A percentile compares a stretch with the other conserved stretches of the same genome.
Conservation (phyloP, 306 rosid genomes). For the Fragaria iinumae region DNA sequence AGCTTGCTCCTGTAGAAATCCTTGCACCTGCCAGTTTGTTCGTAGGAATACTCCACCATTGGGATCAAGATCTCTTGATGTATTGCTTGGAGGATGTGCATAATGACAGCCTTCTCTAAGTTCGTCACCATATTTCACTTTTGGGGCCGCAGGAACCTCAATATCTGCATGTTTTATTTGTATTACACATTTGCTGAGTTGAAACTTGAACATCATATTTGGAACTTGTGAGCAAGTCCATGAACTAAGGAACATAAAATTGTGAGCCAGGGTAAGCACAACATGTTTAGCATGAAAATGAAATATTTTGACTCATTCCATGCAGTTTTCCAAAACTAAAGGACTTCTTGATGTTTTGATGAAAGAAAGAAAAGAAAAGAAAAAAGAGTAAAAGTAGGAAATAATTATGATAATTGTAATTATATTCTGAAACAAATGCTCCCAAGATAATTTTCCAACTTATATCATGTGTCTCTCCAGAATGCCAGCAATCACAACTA, state of each 20-base stretch:
- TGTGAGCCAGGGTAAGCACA: not conserved
- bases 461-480: not conserved
- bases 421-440: not conserved
- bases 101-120: constrained; percentile 52
- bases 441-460: not conserved
- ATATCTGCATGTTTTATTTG: constrained; percentile 46
- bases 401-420: not conserved
- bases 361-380: not conserved
- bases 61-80: constrained; percentile 49
- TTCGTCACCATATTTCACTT: constrained; percentile 50
- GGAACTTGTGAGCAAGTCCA: not conserved
- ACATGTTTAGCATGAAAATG: not conserved
- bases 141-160: constrained; percentile 55
- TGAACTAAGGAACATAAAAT: not conserved
- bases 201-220: constrained; percentile 7
- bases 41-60: constrained; percentile 60
- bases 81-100: constrained; percentile 47
- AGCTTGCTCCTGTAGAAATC: constrained; percentile 92
- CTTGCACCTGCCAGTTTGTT: constrained; percentile 92
- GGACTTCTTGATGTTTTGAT: not conserved
- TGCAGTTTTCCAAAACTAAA: not conserved
- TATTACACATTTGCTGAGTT: constrained; percentile 22
- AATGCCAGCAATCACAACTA: not conserved
- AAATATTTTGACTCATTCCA: not conserved
- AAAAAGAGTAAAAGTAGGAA: not conserved